Evolutionary conservation across 2,329 filamentous ascomycete species (phyloP).

Genomic region (Phaeomoniella chlamydospora): DNA sequence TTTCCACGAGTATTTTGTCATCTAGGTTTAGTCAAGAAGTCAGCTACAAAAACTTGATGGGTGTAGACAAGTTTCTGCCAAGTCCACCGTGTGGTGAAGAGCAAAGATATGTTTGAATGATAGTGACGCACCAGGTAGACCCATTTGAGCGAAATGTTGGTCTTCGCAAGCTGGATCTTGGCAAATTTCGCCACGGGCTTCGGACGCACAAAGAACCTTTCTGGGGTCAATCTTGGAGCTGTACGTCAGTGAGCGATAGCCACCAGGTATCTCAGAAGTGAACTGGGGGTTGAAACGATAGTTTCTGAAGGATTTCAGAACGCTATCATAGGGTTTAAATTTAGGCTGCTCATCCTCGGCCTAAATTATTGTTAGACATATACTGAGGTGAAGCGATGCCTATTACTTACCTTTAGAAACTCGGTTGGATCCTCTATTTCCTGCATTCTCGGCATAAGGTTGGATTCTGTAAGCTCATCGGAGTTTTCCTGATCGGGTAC

Average conservation of each 20-base stretch:
- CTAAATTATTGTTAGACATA: too few relatives aligned
- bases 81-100: neutral
- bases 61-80: slow-evolving; percentile 8
- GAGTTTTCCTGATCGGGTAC: slow-evolving; percentile 6
- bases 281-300: slow-evolving; percentile 83
- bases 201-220: slow-evolving; percentile 61
- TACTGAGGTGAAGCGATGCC: too few relatives aligned
- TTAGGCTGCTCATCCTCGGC: neutral
- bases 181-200: slow-evolving; percentile 58
- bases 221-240: slow-evolving; percentile 76
- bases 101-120: slow-evolving; percentile 9
- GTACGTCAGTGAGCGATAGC: slow-evolving; percentile 81
- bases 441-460: neutral
- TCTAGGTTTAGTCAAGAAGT: slow-evolving; percentile 16
- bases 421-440: neutral
- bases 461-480: slow-evolving; percentile 18
- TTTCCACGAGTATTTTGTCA: slow-evolving; percentile 35
- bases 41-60: neutral
- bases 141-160: slow-evolving; percentile 68
- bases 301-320: slow-evolving; percentile 66
- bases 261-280: slow-evolving; percentile 52
- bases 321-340: slow-evolving; percentile 63
- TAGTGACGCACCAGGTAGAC: slow-evolving; percentile 56
- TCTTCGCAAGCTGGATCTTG: slow-evolving; percentile 57
- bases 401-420: too few relatives aligned